Evolutionary conservation across 2,329 filamentous ascomycete genomes (phyloP), one percentile per base, ranked within the genome.

Genomic region (Cercospora beticola): DNA sequence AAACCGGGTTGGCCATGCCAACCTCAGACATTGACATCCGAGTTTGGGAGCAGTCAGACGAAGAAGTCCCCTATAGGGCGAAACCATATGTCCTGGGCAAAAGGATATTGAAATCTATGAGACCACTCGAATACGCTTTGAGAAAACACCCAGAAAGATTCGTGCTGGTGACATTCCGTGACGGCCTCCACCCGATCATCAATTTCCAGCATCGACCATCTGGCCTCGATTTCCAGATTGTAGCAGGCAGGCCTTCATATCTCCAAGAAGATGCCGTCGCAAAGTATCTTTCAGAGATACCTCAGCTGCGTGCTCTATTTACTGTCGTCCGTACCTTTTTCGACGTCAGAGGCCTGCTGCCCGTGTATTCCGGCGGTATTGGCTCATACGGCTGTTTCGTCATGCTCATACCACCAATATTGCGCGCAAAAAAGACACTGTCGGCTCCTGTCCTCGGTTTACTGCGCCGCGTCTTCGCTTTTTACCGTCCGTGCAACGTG

Each of bases 11-110:
- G 40, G 83, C 84, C 0, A 74, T 84, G 64, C 81, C 84, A 30
- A 79, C 81, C 49, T 89, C 88, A 6, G 85, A 86, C 75, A 79
- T 89, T 12, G 85, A 89, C 73, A 68, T 84, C 80, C 77, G 82
- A 77, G 62, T 80, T 79, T 71, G 70, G 71, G n/a, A 72, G 79
- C 18, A 65, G 72, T 28, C 76, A 76, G 71, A 76, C 18, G 70
- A 74, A n/a, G 5, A 52, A 40, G 26, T 58, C 28, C 7, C 52
- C 9, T 43, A 10, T 62, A 66, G 28, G 3, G 62, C 23, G 9
- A n/a, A 43, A 52, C 49, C 23, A 36, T 36, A 40, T 14, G n/a
- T 26, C 7, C 33, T 43, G 9, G 58, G 43, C 10, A n/a, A 21
- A 23, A 66, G 70, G 28, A 59, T 64, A 43, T n/a, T 16, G 9